Evolutionary conservation across 78 protist genomes (phyloP), one percentile per base, ranked within the genome.

Genomic region (Dictyostelium firmibasis): DNA sequence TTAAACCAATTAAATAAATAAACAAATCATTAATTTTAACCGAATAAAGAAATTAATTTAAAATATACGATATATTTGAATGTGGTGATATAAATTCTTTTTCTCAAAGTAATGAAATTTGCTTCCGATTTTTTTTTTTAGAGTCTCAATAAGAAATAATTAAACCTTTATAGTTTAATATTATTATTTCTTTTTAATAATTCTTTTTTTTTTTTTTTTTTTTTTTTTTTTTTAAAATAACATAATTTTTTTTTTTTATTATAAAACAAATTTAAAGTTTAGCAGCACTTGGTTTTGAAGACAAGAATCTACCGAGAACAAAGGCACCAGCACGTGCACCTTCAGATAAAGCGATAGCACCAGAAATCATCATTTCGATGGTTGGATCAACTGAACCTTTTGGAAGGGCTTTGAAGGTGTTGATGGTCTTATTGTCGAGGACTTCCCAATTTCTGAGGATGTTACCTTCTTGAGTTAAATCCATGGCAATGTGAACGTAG

Each of bases 241-340:
- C 27, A 57, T 57, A 50, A 50, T 57, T 57, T 57, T 20, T 38
- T 20, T 57, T 57, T 57, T 57, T 57, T 57, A 38, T 38, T 38
- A 38, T 4, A 38, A 38, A 38, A 38, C 43, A 38, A 38, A 38
- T 57, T 57, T 57, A 57, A 57, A 57, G 67, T 57, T 57, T 57
- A 5, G 67, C 25, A 57, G 67, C 67, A 20, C 20, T 57, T 57
- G 67, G 67, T 57, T 57, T 57, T 57, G 67, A 57, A 20, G 67
- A 57, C 20, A 88, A 18, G 86, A 88, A 88, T 29, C 93, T 20
- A 78, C 93, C 93, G 5, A 88, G 70, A 23, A 88, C 93, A 53
- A 88, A 88, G 31, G 92, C 92, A 86, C 92, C 92, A 60, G 31
- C 47, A 38, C 92, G 72, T 41, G 93, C 93, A 88, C 93, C 93